Percentiles rank a stretch among this genome's conserved stretches.
Evolutionary conservation across 805 yeast species (phyloP).

Genomic region (Candida mattraensis): DNA sequence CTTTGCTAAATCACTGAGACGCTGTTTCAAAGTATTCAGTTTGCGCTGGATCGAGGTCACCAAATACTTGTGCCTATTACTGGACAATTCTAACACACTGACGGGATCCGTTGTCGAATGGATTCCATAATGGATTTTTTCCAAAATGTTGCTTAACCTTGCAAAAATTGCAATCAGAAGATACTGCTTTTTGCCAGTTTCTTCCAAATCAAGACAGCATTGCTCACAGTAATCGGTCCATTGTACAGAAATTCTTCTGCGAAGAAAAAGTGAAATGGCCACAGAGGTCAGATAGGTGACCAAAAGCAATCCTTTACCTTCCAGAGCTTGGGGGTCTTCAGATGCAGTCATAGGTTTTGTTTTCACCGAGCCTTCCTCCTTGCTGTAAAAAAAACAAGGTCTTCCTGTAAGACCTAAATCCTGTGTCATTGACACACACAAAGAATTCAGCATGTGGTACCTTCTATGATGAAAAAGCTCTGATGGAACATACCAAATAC

Average conservation of each 20-base stretch:
- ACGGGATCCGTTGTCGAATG: conserved; percentile 42
- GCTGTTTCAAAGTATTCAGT: conserved; percentile 40
- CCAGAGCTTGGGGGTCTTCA: conserved; percentile 42
- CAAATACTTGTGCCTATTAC: conserved; percentile 37
- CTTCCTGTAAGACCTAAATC: conserved; percentile 73
- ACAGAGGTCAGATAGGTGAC: conserved; percentile 62
- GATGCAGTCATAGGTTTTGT: conserved; percentile 35
- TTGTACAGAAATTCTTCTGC: conserved; percentile 59
- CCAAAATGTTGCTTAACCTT: conserved; percentile 58
- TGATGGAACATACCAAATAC: conserved; percentile 82
- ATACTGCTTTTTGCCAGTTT: conserved; percentile 33
- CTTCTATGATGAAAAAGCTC: conserved; percentile 80
- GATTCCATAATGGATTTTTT: conserved; percentile 53
- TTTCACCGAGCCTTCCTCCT: conserved; percentile 40
- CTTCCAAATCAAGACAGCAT: conserved; percentile 52
- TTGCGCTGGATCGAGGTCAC: conserved; percentile 50
- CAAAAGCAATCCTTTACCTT: conserved; percentile 52
- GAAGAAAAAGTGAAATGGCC: conserved; percentile 60
- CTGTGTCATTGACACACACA: conserved; percentile 66
- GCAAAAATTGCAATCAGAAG: conserved; percentile 55
- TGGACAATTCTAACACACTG: conserved; percentile 28
- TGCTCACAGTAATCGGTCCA: conserved; percentile 68
- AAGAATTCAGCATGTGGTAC: conserved; percentile 63
- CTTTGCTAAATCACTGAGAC: conserved; percentile 32
- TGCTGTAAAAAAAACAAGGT: conserved; percentile 42